Conservation (phyloP, 371 early-diverging fungal genomes). For the Mucor plumbeus region DNA sequence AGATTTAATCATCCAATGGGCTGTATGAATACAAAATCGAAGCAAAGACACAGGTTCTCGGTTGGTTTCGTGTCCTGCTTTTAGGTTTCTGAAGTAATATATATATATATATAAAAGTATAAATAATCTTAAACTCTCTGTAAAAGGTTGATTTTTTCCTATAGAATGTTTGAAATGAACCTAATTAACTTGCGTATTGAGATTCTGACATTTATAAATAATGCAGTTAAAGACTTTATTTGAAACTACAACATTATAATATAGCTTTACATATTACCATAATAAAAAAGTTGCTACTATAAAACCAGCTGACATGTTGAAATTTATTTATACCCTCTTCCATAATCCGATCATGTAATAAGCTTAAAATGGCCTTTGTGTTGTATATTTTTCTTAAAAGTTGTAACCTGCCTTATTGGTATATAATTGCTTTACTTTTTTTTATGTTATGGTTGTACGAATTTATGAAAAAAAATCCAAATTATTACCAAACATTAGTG, state of each 20-base stretch:
- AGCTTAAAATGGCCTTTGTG: neutral
- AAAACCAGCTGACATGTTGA: neutral
- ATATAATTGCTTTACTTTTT: neutral
- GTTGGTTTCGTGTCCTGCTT: neutral
- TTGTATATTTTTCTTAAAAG: neutral
- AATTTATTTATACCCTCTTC: slow-evolving; percentile 1
- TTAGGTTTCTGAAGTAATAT: neutral
- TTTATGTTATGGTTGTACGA: neutral
- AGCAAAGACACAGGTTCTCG: neutral
- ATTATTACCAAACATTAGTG: neutral
- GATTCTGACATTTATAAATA: neutral
- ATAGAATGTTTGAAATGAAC: neutral
- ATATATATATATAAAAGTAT: neutral
- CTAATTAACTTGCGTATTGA: neutral
- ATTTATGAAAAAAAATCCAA: neutral
- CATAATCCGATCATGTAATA: neutral
- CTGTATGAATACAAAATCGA: neutral
- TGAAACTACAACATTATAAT: neutral
- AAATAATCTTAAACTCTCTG: neutral
- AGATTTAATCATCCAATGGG: slow-evolving; percentile 1
- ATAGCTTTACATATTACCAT: no score
- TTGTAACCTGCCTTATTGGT: slow-evolving; percentile 2
- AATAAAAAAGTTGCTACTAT: neutral
- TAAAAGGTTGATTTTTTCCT: neutral
- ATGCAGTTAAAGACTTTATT: neutral